Evolutionary conservation across 73 alveolate genomes (phyloP).

Genomic region (Uronychia setigera): DNA sequence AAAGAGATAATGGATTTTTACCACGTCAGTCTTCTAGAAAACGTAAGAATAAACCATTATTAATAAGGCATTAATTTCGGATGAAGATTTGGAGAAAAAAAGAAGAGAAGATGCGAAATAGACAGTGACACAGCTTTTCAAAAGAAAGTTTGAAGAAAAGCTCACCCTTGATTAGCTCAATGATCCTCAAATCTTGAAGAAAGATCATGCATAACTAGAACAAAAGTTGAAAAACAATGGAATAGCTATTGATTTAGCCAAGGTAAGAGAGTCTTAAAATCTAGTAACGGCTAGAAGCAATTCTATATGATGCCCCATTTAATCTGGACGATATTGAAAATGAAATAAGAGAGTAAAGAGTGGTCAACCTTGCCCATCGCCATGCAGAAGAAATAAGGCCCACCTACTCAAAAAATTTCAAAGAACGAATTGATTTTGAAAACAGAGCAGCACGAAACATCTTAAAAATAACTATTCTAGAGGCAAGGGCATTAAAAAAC

Average conservation of each 20-base stretch:
- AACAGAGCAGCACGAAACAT: slow-evolving; percentile 45
- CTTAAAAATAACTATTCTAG: slow-evolving; percentile 19
- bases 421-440: slow-evolving; percentile 14
- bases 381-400: not conserved
- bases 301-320: slow-evolving; percentile 52
- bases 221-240: slow-evolving; percentile 30
- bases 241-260: slow-evolving; percentile 38
- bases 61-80: slow-evolving; percentile 1
- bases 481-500: slow-evolving; percentile 50
- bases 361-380: not conserved
- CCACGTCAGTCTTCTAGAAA: slow-evolving; percentile 19
- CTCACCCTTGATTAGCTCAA: slow-evolving; percentile 9
- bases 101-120: slow-evolving; percentile 36
- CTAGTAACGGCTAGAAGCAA: slow-evolving; percentile 50
- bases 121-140: slow-evolving; percentile 21
- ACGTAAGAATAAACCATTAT: no score
- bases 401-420: not conserved
- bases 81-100: slow-evolving; percentile 2
- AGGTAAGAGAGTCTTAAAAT: no score
- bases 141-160: slow-evolving; percentile 46
- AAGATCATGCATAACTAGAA: slow-evolving; percentile 12
- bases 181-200: slow-evolving; percentile 48
- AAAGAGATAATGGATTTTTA: slow-evolving; percentile 15
- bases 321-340: slow-evolving; percentile 30
- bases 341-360: slow-evolving; percentile 26